Evolutionary conservation across 139 green algal species (phyloP).

Genomic region (Micractinium sp.): DNA sequence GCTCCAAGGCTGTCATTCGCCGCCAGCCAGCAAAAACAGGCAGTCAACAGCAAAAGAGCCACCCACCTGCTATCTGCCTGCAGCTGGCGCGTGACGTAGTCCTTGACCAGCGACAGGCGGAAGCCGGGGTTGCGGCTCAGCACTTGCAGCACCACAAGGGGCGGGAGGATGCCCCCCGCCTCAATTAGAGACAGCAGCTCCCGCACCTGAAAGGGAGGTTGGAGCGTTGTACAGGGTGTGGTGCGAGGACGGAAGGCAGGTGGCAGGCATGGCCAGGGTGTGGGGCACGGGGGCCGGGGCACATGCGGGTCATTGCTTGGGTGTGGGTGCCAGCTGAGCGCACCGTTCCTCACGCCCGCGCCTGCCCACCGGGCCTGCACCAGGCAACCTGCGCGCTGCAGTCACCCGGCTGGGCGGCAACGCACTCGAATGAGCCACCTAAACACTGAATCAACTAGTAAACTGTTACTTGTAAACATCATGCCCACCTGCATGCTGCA

Average conservation of each 20-base stretch:
- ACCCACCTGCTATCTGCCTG: conserved; percentile 49
- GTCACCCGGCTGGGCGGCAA: too few species aligned
- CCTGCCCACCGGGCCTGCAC: too few species aligned
- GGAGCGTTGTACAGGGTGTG: too few species aligned
- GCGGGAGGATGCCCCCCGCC: conserved; percentile 79
- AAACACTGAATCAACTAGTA: too few species aligned
- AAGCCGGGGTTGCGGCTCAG: conserved; percentile 79
- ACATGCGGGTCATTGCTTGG: too few species aligned
- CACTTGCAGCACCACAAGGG: conserved; percentile 90
- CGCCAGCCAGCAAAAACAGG: background rate
- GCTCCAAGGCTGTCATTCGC: too few species aligned
- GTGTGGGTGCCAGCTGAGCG: too few species aligned
- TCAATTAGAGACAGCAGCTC: conserved; percentile 87
- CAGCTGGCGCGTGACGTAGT: conserved; percentile 77
- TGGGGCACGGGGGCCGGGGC: background rate
- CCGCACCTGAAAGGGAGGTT: conserved; percentile 2
- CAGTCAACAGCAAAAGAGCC: background rate
- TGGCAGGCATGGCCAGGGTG: background rate
- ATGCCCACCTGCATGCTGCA: conserved; percentile 48
- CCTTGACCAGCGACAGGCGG: conserved; percentile 72
- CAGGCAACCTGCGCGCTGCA: too few species aligned
- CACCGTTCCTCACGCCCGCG: too few species aligned
- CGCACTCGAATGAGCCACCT: too few species aligned
- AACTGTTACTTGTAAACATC: too few species aligned
- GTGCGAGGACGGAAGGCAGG: background rate